Conservation (phyloP, 495 filamentous ascomycete species). For the Aspergillus kassunensis region DNA sequence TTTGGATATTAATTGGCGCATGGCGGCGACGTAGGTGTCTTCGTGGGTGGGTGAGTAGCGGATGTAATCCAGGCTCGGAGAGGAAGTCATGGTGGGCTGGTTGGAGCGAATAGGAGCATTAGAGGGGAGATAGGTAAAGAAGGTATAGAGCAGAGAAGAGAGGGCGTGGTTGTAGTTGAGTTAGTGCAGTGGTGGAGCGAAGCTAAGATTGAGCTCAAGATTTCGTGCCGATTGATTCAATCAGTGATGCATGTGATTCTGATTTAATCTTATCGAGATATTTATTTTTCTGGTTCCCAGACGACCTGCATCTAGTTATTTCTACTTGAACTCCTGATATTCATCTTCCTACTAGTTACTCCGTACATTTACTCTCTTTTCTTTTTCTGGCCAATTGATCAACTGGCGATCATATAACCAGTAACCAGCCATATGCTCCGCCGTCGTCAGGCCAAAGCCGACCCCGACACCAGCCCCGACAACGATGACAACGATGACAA, state of each 20-base stretch:
- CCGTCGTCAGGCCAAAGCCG: slow-evolving; percentile 39
- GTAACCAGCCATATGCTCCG: slow-evolving; percentile 33
- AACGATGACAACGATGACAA: slow-evolving; percentile 16
- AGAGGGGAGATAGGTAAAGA: no score
- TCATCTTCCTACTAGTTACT: no score
- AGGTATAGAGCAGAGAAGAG: slow-evolving; percentile 2
- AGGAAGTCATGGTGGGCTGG: no score
- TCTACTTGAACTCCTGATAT: no score
- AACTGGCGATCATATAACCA: slow-evolving; percentile 12
- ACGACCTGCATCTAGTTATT: no score
- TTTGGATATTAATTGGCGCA: slow-evolving; percentile 90
- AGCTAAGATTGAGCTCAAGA: no score
- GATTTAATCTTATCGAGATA: no score
- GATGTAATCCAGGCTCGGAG: slow-evolving; percentile 61
- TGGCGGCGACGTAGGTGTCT: slow-evolving; percentile 74
- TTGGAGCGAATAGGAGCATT: no score
- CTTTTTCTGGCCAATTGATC: slow-evolving; percentile 4
- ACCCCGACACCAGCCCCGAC: slow-evolving; percentile 21
- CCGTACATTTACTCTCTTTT: background rate
- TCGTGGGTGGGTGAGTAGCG: slow-evolving; percentile 80
- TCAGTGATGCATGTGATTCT: no score
- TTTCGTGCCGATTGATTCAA: no score
- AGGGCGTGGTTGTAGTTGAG: slow-evolving; percentile 28
- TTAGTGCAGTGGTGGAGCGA: background rate
- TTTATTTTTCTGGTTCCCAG: background rate